These are phyloP conservation scores for Neophaeococcomyces mojaviensis DNA, from an alignment of 2,329 filamentous ascomycete species.

Conservation along the genomic window DNA sequence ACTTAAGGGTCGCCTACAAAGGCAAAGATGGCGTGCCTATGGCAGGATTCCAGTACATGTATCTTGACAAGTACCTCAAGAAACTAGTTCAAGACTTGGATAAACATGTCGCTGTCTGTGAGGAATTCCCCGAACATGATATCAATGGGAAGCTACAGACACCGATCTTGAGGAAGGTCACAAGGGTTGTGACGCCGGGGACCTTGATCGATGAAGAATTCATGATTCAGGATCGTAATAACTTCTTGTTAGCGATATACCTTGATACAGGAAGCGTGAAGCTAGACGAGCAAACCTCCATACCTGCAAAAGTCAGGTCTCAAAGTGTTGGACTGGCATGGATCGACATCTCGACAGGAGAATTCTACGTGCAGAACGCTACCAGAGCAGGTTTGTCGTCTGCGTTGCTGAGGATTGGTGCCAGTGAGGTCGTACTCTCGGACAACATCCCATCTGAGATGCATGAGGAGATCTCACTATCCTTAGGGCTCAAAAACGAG, in stretches of 20 bases:
- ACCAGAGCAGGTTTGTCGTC: slow-evolving; percentile 67
- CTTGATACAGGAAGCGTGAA: slow-evolving; percentile 28
- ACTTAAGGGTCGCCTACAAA: slow-evolving; percentile 76
- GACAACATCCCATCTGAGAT: slow-evolving; percentile 51
- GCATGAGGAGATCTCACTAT: slow-evolving; percentile 54
- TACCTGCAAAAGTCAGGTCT: slow-evolving; percentile 26
- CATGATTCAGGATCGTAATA: slow-evolving; percentile 88
- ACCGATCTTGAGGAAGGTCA: slow-evolving; percentile 70
- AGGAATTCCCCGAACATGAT: slow-evolving; percentile 61
- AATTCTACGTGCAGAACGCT: slow-evolving; percentile 78
- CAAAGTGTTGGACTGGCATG: slow-evolving; percentile 71
- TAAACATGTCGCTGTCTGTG: slow-evolving; percentile 85
- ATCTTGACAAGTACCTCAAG: slow-evolving; percentile 88
- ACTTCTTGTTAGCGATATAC: slow-evolving; percentile 80
- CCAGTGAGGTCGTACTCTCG: slow-evolving; percentile 77
- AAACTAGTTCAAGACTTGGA: slow-evolving; percentile 83
- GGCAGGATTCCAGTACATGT: slow-evolving; percentile 90
- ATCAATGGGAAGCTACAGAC: slow-evolving; percentile 66
- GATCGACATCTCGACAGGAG: slow-evolving; percentile 90
- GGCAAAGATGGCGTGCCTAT: slow-evolving; percentile 66
- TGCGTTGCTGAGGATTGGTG: slow-evolving; percentile 71
- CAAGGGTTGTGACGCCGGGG: slow-evolving; percentile 84
- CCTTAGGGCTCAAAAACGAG: slow-evolving; percentile 68
- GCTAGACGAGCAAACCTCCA: slow-evolving; percentile 19
- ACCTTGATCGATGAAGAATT: slow-evolving; percentile 97